A percentile compares a stretch with the other conserved stretches of the same genome.
Evolutionary conservation across 352 stramenopile genomes (phyloP).

Genomic region (Phytopythium kandeliae): DNA sequence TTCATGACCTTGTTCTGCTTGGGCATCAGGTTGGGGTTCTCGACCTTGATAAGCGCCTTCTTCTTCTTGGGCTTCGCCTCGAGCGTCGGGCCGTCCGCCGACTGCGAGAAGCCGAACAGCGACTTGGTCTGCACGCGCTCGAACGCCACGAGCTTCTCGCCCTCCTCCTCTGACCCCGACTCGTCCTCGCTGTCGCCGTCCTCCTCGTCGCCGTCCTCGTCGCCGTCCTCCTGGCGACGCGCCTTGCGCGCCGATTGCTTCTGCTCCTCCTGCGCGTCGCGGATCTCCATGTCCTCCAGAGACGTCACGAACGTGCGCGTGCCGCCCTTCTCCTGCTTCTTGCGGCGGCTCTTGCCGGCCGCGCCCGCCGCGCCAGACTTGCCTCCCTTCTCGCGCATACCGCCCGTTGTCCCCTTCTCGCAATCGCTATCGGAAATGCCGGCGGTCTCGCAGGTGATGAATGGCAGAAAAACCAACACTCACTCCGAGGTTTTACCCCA

Average conservation of each 20-base stretch:
- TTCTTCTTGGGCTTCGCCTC: constrained; percentile 70
- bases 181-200: constrained; percentile 31
- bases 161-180: constrained; percentile 22
- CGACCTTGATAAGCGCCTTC: constrained; percentile 58
- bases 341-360: constrained; percentile 47
- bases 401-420: neutral
- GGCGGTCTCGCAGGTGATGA: neutral
- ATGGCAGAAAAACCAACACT: constrained; percentile 1
- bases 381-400: constrained; percentile 62
- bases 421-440: neutral
- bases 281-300: constrained; percentile 75
- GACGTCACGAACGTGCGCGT: constrained; percentile 79
- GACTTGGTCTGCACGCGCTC: constrained; percentile 73
- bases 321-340: constrained; percentile 66
- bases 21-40: constrained; percentile 79
- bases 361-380: constrained; percentile 19
- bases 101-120: constrained; percentile 64
- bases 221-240: constrained; percentile 38
- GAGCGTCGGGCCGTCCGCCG: constrained; percentile 44
- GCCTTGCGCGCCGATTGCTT: constrained; percentile 64
- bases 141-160: constrained; percentile 55
- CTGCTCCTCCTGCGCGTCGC: constrained; percentile 67
- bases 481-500: too few relatives aligned
- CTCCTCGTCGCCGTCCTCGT: constrained; percentile 33
- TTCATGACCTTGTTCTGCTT: constrained; percentile 83